Evolutionary conservation across 306 rosid species (phyloP).

Genomic region (Castanospermum australe): DNA sequence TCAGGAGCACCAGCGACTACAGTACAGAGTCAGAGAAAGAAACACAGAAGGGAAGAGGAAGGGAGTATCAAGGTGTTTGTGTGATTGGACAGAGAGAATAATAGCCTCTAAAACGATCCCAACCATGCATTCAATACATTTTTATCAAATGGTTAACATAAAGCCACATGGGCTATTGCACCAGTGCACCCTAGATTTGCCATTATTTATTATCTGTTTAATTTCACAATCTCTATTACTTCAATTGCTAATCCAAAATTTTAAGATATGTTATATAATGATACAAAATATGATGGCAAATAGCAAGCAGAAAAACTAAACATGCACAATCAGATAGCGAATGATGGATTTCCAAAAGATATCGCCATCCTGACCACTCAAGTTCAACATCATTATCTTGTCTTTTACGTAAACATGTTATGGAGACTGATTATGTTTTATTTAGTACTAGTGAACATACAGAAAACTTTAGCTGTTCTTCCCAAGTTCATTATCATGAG

Average conservation of each 20-base stretch:
- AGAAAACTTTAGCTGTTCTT: slow-evolving; percentile 8
- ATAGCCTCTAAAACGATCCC: too few species aligned
- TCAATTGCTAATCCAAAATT: not conserved
- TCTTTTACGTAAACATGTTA: not conserved
- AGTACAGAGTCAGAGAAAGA: too few species aligned
- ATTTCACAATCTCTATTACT: not conserved
- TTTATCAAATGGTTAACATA: too few species aligned
- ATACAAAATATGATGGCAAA: too few species aligned
- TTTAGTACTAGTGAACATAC: not conserved
- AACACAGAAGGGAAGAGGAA: too few species aligned
- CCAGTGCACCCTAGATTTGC: too few species aligned
- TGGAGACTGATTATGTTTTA: not conserved
- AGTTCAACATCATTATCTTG: not conserved
- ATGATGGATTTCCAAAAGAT: not conserved
- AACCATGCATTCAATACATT: too few species aligned
- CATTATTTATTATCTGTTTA: not conserved
- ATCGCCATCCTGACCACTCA: not conserved
- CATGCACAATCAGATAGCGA: not conserved
- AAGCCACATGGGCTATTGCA: too few species aligned
- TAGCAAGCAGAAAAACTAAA: not conserved
- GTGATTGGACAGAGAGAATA: too few species aligned
- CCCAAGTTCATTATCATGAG: not conserved
- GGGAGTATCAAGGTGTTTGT: too few species aligned
- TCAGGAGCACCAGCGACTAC: too few species aligned
- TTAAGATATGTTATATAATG: not conserved